Conservation (phyloP, 352 stramenopile genomes). For the Phytophthora brassicae region DNA sequence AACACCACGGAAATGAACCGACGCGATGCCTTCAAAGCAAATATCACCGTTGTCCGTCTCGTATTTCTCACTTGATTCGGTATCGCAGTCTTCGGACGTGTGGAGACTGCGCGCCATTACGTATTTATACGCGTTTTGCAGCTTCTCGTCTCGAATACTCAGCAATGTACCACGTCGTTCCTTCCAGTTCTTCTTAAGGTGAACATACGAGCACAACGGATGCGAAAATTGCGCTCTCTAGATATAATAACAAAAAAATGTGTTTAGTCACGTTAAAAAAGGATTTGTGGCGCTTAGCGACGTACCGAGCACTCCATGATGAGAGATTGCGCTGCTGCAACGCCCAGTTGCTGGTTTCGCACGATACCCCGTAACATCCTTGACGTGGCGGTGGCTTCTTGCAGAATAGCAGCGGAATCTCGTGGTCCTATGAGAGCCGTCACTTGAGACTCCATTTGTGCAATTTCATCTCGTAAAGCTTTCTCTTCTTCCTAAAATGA, state of each 20-base stretch:
- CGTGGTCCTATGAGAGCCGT: too few species aligned
- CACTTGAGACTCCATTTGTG: slow-evolving; percentile 12
- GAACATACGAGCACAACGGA: slow-evolving; percentile 33
- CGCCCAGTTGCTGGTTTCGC: slow-evolving; percentile 19
- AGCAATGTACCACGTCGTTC: slow-evolving; percentile 23
- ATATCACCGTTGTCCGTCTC: slow-evolving; percentile 33
- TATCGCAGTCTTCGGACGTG: slow-evolving; percentile 6
- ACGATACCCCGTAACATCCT: too few species aligned
- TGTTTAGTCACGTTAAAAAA: too few species aligned
- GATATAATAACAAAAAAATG: neutral
- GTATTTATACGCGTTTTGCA: slow-evolving; percentile 25
- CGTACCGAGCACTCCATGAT: slow-evolving; percentile 19
- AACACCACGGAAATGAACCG: slow-evolving; percentile 34
- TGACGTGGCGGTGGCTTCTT: neutral
- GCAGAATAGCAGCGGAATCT: too few species aligned
- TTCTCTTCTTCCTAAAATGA: slow-evolving; percentile 13
- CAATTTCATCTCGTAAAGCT: slow-evolving; percentile 7
- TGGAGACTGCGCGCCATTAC: slow-evolving; percentile 9
- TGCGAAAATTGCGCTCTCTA: slow-evolving; percentile 22
- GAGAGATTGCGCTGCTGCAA: slow-evolving; percentile 30
- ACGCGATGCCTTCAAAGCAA: slow-evolving; percentile 16
- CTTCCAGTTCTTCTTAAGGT: slow-evolving; percentile 14
- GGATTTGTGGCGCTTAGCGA: too few species aligned
- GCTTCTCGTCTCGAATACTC: slow-evolving; percentile 18
- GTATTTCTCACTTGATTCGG: too few species aligned